Evolutionary conservation across 2,329 filamentous ascomycete species (phyloP).

Genomic region (Aspergillus terreus): DNA sequence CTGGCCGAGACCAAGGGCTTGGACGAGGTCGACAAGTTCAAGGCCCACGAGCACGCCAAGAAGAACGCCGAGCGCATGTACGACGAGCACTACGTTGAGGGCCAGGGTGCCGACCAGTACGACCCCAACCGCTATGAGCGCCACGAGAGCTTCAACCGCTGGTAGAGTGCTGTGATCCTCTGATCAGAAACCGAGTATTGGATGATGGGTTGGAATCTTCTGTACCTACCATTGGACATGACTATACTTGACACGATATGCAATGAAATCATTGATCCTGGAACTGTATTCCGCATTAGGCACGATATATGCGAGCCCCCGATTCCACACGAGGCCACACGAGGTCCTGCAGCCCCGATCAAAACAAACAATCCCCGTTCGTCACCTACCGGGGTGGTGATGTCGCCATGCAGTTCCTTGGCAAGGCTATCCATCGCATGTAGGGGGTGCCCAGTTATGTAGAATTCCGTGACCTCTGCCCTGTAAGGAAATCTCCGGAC

Average conservation of each 20-base stretch:
- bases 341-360: neutral
- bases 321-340: neutral
- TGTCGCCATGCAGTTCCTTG: neutral
- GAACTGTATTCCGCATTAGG: neutral
- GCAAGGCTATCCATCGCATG: neutral
- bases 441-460: constrained; percentile 10
- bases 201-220: too few relatives aligned
- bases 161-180: constrained; percentile 12
- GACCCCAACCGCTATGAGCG: constrained; percentile 44
- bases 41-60: constrained; percentile 58
- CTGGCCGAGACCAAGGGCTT: constrained; percentile 69
- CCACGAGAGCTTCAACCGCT: constrained; percentile 29
- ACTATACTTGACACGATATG: neutral
- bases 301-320: neutral
- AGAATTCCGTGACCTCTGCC: constrained; percentile 12
- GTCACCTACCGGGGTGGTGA: neutral
- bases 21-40: constrained; percentile 55
- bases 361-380: constrained; percentile 3
- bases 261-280: constrained; percentile 2
- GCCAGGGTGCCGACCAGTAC: constrained; percentile 47
- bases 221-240: neutral
- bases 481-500: constrained; percentile 7
- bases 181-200: too few relatives aligned
- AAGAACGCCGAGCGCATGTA: constrained; percentile 59
- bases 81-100: constrained; percentile 56